Percentiles rank a stretch among this genome's conserved stretches.
phyloP scores from a whole-genome alignment of 495 filamentous ascomycete species.

The Podospora bellae-mahoneyi region DNA sequence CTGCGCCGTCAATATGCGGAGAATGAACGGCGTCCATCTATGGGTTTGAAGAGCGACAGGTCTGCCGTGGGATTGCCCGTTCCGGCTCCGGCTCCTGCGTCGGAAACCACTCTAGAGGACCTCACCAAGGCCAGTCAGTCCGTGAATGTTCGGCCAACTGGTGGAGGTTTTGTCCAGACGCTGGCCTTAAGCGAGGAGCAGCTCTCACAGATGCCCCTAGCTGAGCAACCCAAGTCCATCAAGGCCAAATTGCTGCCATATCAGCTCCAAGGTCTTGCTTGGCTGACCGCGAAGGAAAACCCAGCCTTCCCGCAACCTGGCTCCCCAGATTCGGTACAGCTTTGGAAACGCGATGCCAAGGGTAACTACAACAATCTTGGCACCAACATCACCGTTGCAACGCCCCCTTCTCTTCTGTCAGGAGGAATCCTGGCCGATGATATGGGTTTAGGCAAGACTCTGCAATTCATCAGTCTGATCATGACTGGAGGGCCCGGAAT shows the following conservation, averaged over 20 bases:
- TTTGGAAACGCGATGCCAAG: constrained; percentile 65
- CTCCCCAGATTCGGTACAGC: constrained; percentile 65
- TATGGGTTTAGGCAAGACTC: constrained; percentile 92
- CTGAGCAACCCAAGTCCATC: constrained; percentile 60
- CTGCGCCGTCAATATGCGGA: constrained; percentile 36
- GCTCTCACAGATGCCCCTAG: constrained; percentile 70
- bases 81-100: constrained; percentile 31
- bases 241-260: constrained; percentile 70
- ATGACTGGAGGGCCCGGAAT: constrained; percentile 56
- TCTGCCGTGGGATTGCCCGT: constrained; percentile 32
- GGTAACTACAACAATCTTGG: constrained; percentile 69
- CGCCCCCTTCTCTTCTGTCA: constrained; percentile 60
- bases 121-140: constrained; percentile 64
- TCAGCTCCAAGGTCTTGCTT: constrained; percentile 79
- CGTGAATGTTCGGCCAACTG: constrained; percentile 49
- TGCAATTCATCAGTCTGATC: constrained; percentile 82
- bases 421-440: constrained; percentile 90
- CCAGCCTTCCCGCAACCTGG: constrained; percentile 61
- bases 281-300: constrained; percentile 75
- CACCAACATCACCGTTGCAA: constrained; percentile 62
- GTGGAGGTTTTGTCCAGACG: constrained; percentile 62
- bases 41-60: constrained; percentile 35
- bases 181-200: constrained; percentile 70
- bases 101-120: constrained; percentile 53
- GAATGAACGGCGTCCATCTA: constrained; percentile 43